Percentiles rank a stretch among this genome's conserved stretches.
These are phyloP conservation scores for Monosporascus sp. DNA, from an alignment of 2,329 filamentous ascomycete species.

Conservation along the genomic window DNA sequence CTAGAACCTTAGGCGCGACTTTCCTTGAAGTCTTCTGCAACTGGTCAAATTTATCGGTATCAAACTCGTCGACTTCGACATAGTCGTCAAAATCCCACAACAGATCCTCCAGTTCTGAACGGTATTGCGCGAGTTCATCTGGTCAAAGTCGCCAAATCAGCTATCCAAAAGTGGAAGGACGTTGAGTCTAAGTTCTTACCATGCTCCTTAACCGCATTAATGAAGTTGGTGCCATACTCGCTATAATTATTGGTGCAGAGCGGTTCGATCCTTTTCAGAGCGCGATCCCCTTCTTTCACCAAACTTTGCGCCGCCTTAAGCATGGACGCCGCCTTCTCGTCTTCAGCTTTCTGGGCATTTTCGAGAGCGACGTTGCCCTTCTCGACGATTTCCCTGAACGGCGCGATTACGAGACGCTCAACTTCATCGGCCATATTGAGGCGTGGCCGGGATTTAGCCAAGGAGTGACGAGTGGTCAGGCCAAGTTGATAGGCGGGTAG, in stretches of 20 bases:
- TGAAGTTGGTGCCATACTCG: slow-evolving; percentile 44
- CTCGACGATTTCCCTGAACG: slow-evolving; percentile 48
- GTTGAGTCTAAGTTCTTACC: slow-evolving; percentile 31
- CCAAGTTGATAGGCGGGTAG: background rate
- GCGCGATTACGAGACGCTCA: slow-evolving; percentile 39
- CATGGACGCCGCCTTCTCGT: slow-evolving; percentile 35
- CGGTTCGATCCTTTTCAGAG: slow-evolving; percentile 45
- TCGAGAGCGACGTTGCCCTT: slow-evolving; percentile 42
- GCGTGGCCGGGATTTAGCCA: background rate
- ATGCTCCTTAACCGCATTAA: slow-evolving; percentile 47
- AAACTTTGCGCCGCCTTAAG: slow-evolving; percentile 42
- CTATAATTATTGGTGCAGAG: slow-evolving; percentile 42
- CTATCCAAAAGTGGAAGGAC: background rate
- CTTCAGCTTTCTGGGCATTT: slow-evolving; percentile 37
- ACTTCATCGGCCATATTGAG: slow-evolving; percentile 25
- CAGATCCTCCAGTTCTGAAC: slow-evolving; percentile 42
- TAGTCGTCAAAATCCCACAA: slow-evolving; percentile 55
- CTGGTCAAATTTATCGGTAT: slow-evolving; percentile 42
- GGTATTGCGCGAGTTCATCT: slow-evolving; percentile 46
- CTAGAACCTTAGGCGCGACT: slow-evolving; percentile 41
- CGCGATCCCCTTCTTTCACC: slow-evolving; percentile 42
- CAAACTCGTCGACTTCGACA: slow-evolving; percentile 43
- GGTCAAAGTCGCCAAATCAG: background rate
- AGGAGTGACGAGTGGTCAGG: background rate
- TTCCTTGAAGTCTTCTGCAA: slow-evolving; percentile 43